These are phyloP conservation scores for Candida ortonii DNA, from an alignment of 805 yeast species.

Conservation along the genomic window DNA sequence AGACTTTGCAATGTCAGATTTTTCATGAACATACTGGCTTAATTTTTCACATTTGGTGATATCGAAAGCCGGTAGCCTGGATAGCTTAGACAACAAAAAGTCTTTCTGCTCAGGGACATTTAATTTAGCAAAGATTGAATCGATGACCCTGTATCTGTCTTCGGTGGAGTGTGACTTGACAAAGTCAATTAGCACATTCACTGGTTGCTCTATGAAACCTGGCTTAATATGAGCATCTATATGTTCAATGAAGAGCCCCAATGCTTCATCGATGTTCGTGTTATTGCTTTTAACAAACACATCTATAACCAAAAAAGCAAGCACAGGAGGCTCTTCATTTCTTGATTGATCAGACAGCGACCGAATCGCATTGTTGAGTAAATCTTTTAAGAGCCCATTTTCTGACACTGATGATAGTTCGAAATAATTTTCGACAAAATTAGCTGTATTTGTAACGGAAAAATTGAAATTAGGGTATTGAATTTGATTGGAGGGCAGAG, in stretches of 20 bases:
- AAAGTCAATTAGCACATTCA: slow-evolving; percentile 33
- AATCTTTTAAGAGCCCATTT: slow-evolving; percentile 19
- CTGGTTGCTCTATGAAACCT: slow-evolving; percentile 30
- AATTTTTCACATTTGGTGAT: slow-evolving; percentile 22
- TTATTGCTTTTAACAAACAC: slow-evolving; percentile 26
- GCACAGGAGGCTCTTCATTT: slow-evolving; percentile 16
- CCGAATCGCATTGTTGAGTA: slow-evolving; percentile 27
- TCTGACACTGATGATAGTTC: slow-evolving; percentile 15
- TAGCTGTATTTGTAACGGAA: slow-evolving; percentile 7
- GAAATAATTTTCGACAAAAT: slow-evolving; percentile 26
- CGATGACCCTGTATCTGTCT: slow-evolving; percentile 35
- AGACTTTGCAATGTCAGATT: slow-evolving; percentile 9
- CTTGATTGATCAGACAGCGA: slow-evolving; percentile 26
- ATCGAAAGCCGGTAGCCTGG: slow-evolving; percentile 20
- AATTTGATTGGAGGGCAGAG: slow-evolving; percentile 23
- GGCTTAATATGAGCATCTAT: slow-evolving; percentile 35
- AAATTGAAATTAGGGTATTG: slow-evolving; percentile 15
- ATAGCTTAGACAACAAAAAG: slow-evolving; percentile 5
- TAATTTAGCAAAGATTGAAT: slow-evolving; percentile 35
- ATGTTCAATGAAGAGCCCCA: slow-evolving; percentile 34
- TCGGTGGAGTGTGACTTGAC: slow-evolving; percentile 12
- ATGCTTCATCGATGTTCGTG: slow-evolving; percentile 20
- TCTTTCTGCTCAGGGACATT: slow-evolving; percentile 16
- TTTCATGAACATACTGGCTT: slow-evolving; percentile 19
- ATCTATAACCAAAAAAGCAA: slow-evolving; percentile 30